Evolutionary conservation across 1,139 yeast species (phyloP), one percentile per base, ranked within the genome.

Genomic region (Tardiomyces depauwii): DNA sequence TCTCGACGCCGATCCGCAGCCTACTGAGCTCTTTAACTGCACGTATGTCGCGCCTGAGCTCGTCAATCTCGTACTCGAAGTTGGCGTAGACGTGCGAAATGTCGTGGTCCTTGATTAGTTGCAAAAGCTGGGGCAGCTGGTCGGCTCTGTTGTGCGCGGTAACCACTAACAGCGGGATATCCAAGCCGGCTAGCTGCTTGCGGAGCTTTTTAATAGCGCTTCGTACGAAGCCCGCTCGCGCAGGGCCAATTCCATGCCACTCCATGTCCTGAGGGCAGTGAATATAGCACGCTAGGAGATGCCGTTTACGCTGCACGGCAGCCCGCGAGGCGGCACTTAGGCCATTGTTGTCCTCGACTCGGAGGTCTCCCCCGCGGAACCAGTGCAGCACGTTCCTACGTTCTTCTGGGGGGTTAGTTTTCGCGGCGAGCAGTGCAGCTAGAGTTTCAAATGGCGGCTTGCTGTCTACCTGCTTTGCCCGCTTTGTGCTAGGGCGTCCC

Each of bases 21-120:
- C 59, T 45, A 4, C 57, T 33, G 5, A 57, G 51, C 1, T 45
- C 47, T 3, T 51, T 50, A 23, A 60, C 49, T 14, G 70, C 51
- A 6, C 49, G 50, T 13, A 62, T 54, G 41, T 66, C 68, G 27
- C 74, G 63, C 28, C 70, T 60, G 44, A 75, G 51, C 54, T 77
- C 81, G 54, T 77, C 80, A 21, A 70, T 70, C 55, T 75, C 80
- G 55, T 75, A 76, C 53, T 71, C 71, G 36, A 70, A 58, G 53
- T 74, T 74, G 38, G 71, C 65, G 49, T 60, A 70, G 6, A 74
- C 56, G 23, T 68, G 64, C n/a, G 56, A 47, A 16, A 65, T 53
- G 5, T 63, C 51, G 50, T 68, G 51, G 25, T 61, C 53, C 18
- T 53, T 49, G 21, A 45, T 41, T 18, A 56, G 47, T 40, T 41